These are phyloP conservation scores for Parastagonospora nodorum DNA, from an alignment of 2,329 filamentous ascomycete genomes.

Conservation along the genomic window DNA sequence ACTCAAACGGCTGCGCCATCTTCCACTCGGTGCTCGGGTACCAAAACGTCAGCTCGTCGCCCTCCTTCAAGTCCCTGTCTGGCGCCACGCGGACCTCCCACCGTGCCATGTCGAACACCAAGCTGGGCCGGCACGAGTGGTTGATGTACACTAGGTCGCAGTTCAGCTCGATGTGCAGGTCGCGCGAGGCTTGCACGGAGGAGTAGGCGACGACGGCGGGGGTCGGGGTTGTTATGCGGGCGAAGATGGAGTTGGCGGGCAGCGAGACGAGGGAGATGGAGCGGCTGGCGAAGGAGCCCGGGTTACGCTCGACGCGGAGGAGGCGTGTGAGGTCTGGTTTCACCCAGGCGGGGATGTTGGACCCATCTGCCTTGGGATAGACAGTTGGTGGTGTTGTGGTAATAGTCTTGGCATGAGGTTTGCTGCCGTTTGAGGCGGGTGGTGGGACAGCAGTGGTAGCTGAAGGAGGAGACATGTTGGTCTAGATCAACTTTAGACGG, in stretches of 20 bases:
- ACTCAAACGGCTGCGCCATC: conserved; percentile 74
- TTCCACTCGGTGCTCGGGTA: conserved; percentile 77
- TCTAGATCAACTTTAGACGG: background rate
- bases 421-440: conserved; percentile 22
- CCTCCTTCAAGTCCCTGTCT: conserved; percentile 37
- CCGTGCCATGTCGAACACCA: conserved; percentile 58
- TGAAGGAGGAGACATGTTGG: conserved; percentile 38
- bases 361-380: conserved; percentile 5
- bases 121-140: conserved; percentile 59
- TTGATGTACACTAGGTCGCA: conserved; percentile 63
- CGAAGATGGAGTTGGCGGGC: conserved; percentile 57
- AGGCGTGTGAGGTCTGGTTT: conserved; percentile 46
- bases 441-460: conserved; percentile 26
- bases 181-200: conserved; percentile 56
- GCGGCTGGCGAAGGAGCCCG: conserved; percentile 49
- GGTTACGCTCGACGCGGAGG: conserved; percentile 45
- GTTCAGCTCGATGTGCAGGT: conserved; percentile 61
- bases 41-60: conserved; percentile 64
- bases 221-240: conserved; percentile 54
- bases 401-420: conserved; percentile 18
- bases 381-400: conserved; percentile 23
- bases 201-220: conserved; percentile 55
- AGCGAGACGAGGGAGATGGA: conserved; percentile 57
- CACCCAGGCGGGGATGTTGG: conserved; percentile 41
- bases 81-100: conserved; percentile 62